Conservation (phyloP, 2,329 filamentous ascomycete species). For the Aspergillus hortae region DNA sequence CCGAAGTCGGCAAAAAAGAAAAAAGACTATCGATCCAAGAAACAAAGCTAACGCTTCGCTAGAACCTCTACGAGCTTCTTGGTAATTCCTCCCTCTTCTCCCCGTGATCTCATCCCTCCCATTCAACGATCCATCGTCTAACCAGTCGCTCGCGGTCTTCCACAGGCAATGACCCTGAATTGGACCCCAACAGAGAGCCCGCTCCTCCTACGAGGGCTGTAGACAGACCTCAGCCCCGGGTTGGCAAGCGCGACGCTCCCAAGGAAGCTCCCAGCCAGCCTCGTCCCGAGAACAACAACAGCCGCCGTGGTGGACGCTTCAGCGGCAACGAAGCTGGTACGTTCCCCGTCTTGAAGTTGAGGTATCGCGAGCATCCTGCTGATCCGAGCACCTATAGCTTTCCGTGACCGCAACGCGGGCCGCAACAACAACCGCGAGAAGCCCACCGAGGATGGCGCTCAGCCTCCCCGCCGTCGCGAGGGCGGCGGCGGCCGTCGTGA, state of each 20-base stretch:
- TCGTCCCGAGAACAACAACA: constrained; percentile 30
- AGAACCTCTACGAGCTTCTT: constrained; percentile 99
- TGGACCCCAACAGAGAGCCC: constrained; percentile 70
- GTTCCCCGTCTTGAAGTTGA: constrained; percentile 35
- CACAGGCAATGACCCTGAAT: constrained; percentile 66
- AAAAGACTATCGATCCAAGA: background rate
- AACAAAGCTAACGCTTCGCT: constrained; percentile 33
- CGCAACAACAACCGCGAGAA: constrained; percentile 77
- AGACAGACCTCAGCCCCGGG: constrained; percentile 75
- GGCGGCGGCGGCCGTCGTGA: constrained; percentile 49
- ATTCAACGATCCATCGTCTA: constrained; percentile 21
- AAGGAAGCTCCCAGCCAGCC: constrained; percentile 62
- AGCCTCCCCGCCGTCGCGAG: constrained; percentile 51
- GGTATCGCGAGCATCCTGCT: constrained; percentile 9
- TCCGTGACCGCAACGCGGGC: constrained; percentile 83
- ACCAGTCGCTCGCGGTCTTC: constrained; percentile 24
- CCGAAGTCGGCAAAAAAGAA: background rate
- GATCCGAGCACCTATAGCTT: constrained; percentile 55
- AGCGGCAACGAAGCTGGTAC: constrained; percentile 84
- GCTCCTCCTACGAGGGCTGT: constrained; percentile 81
- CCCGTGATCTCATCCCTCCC: constrained; percentile 4
- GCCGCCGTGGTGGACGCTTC: constrained; percentile 51
- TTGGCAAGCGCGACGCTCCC: constrained; percentile 82
- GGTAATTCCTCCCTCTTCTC: constrained; percentile 58
- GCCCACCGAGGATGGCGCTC: constrained; percentile 65